Base-by-base conservation (phyloP, 2,329 filamentous ascomycete species). In the Fusarium decemcellulare region DNA sequence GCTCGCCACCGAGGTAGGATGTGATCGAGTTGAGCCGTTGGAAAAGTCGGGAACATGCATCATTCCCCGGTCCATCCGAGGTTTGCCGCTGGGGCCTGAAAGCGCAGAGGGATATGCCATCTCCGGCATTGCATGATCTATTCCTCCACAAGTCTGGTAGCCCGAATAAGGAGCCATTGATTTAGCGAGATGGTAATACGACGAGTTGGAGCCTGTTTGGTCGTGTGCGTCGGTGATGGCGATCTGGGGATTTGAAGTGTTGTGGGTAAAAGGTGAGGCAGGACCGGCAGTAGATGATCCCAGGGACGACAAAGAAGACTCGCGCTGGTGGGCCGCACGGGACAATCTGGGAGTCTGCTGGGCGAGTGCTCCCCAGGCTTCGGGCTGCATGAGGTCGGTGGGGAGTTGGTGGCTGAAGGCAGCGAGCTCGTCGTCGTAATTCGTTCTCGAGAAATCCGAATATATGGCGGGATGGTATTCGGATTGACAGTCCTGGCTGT, bases 261-360 rank as follows among this genome's bases (percentile, higher is more conserved):
- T 88, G 61, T 84, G 80, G 40, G 83, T 85, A 75, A 83, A 90
- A 5, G 88, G 88, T 16, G 89, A 91, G 0, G 85, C 82, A 16
- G 88, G 88, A n/a, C 86, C 87, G 37, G 86, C 83, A 1, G 64
- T 67, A 2, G 88, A 90, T 27, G 88, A 90, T 11, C 86, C 87
- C 42, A 90, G 72, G 0, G 89, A 90, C 0, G 88, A 90, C 39
- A 89, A 79, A 8, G 88, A 90, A 3, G 88, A 87, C 68, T 90
- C 88, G 70, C 88, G 85, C 47, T 90, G 83, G 72, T 91, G 88
- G 29, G 82, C 73, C 39, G 82, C 76, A 15, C 82, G 80, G 59
- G 78, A 77, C 40, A 78, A 66, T 72, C 80, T 81, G 23, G 80
- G 76, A 39, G 79, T 80, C 64, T 80, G 76, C 63, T 82, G 82